Percentiles rank a stretch among this genome's conserved stretches.
Evolutionary conservation across 495 filamentous ascomycete genomes (phyloP).

Genomic region (Geopyxis carbonaria): DNA sequence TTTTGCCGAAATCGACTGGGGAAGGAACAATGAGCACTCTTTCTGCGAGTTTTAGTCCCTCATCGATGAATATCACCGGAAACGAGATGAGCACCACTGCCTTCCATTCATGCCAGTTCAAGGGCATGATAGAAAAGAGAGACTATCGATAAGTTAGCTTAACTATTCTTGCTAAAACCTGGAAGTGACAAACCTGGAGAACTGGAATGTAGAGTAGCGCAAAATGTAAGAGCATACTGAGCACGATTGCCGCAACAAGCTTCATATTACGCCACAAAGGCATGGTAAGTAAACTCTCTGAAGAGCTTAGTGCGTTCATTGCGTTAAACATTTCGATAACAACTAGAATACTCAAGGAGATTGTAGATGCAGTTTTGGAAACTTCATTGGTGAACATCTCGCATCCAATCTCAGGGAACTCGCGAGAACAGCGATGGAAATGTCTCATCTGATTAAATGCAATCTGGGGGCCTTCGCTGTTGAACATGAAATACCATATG

Average conservation of each 20-base stretch:
- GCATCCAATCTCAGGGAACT: constrained; percentile 86
- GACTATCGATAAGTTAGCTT: constrained; percentile 2
- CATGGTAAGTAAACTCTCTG: constrained; percentile 83
- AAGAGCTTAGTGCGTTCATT: constrained; percentile 94
- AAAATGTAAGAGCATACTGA: constrained; percentile 97
- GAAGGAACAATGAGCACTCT: too few relatives aligned
- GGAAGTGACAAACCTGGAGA: constrained; percentile 40
- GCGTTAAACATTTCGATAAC: constrained; percentile 99
- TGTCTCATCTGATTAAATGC: constrained; percentile 80
- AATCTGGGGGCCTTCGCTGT: constrained; percentile 80
- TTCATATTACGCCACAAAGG: constrained; percentile 95
- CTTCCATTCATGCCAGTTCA: constrained; percentile 84
- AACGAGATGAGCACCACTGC: constrained; percentile 77
- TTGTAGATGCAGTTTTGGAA: constrained; percentile 83
- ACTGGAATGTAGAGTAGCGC: constrained; percentile 82
- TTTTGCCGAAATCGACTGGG: too few relatives aligned
- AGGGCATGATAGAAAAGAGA: constrained; percentile 78
- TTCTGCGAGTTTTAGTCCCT: constrained; percentile 69
- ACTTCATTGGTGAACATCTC: constrained; percentile 83
- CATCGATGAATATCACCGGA: constrained; percentile 86
- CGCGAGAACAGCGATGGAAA: constrained; percentile 77
- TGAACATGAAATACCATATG: constrained; percentile 99
- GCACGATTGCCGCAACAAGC: constrained; percentile 78
- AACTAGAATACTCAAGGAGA: constrained; percentile 78
- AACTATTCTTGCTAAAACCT: not conserved